Percentiles rank a stretch among this genome's conserved stretches.
Conservation (phyloP, 1,139 yeast species). For the Suhomyces anneliseae region DNA sequence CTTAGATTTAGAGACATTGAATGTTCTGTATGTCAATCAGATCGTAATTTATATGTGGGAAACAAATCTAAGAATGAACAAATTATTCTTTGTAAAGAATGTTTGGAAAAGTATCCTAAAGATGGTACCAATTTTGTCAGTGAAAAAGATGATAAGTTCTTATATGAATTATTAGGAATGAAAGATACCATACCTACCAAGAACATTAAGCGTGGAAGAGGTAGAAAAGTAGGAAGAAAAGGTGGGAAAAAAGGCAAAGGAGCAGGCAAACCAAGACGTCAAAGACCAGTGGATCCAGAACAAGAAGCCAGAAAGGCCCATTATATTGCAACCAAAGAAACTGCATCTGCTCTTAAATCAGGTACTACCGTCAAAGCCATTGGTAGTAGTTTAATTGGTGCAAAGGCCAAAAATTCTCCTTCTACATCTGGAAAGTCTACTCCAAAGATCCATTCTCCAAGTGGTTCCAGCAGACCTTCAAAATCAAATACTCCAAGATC, state of each 20-base stretch:
- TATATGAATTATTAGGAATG: conserved; percentile 50
- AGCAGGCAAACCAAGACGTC: conserved; percentile 9
- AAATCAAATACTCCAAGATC: conserved; percentile 3
- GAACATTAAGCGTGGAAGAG: conserved; percentile 18
- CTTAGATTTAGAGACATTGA: conserved; percentile 50
- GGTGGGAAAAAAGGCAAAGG: conserved; percentile 23
- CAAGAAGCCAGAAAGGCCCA: conserved; percentile 43
- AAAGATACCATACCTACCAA: conserved; percentile 37
- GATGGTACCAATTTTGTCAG: conserved; percentile 31
- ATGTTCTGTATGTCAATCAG: conserved; percentile 47
- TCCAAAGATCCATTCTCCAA: conserved; percentile 1
- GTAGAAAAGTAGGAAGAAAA: conserved; percentile 26
- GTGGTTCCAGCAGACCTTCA: background rate
- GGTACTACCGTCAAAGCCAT: conserved; percentile 47
- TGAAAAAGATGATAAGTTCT: conserved; percentile 50
- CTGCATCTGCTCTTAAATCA: conserved; percentile 35
- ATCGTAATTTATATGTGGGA: conserved; percentile 41
- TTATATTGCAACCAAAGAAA: conserved; percentile 35
- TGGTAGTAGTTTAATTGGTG: conserved; percentile 21
- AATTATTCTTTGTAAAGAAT: conserved; percentile 41
- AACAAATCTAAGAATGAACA: conserved; percentile 18
- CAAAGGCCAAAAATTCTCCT: conserved; percentile 1
- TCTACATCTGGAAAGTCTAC: conserved; percentile 1
- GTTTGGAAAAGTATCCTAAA: conserved; percentile 31
- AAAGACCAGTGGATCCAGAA: conserved; percentile 31